Evolutionary conservation across 164 flowering plant genomes (phyloP).

Genomic region (Magnolia changhungtana): DNA sequence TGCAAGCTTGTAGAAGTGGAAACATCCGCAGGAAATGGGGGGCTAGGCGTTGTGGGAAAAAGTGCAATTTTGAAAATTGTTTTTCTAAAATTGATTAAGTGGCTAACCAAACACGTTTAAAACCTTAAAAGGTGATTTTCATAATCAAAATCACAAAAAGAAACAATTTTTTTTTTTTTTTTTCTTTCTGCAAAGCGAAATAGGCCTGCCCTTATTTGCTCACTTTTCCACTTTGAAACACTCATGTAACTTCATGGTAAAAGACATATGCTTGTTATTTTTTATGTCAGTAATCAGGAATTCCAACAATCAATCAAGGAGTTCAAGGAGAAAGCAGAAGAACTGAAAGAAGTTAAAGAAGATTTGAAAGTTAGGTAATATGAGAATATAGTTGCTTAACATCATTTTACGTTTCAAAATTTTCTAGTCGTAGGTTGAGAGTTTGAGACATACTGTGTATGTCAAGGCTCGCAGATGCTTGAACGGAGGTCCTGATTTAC

Average conservation of each 20-base stretch:
- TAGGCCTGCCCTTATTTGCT: not conserved
- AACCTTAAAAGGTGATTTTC: not conserved
- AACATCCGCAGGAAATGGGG: too few relatives aligned
- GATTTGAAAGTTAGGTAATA: slow-evolving; percentile 73
- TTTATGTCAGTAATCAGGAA: slow-evolving; percentile 55
- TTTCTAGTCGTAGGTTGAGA: slow-evolving; percentile 54
- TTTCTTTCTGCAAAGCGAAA: too few relatives aligned
- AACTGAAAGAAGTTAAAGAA: slow-evolving; percentile 68
- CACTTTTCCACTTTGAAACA: not conserved
- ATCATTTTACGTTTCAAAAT: slow-evolving; percentile 6
- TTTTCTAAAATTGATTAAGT: not conserved
- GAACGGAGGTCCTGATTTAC: slow-evolving; percentile 48
- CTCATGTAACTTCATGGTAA: not conserved
- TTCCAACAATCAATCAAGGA: slow-evolving; percentile 72
- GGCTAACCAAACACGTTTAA: not conserved
- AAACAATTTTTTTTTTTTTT: too few relatives aligned
- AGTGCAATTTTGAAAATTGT: too few relatives aligned
- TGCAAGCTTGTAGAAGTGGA: too few relatives aligned
- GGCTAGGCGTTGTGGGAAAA: too few relatives aligned
- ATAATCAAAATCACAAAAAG: too few relatives aligned
- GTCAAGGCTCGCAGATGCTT: slow-evolving; percentile 67
- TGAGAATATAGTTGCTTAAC: slow-evolving; percentile 10
- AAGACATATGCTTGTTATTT: not conserved
- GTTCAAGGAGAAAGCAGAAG: slow-evolving; percentile 79
- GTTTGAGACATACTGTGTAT: slow-evolving; percentile 91